Evolutionary conservation across 2,329 filamentous ascomycete genomes (phyloP), one percentile per base, ranked within the genome.

Genomic region (Colletotrichum sp.): DNA sequence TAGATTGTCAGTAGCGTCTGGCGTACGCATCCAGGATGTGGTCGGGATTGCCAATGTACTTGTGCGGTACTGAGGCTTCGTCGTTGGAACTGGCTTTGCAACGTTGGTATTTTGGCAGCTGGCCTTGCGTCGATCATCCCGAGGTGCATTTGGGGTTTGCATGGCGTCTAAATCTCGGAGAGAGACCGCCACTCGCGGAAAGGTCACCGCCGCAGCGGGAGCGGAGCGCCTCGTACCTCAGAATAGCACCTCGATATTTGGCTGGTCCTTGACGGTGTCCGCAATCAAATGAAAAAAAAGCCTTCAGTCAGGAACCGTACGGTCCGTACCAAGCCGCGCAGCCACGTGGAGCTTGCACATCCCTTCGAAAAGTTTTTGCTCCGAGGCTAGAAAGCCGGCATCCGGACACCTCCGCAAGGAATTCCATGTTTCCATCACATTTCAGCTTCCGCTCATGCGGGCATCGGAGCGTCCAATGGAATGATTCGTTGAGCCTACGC

Each of bases 51-150:
- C 26, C 6, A 63, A 26, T 52, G n/a, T 21, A 21, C 44, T 52
- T 21, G n/a, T 52, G 44, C n/a, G 44, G 44, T 12, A 30, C 32
- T 52, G 36, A 30, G 24, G 13, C 26, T 62, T 18, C 34, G 68
- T 71, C 32, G 49, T 71, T 32, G 28, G 72, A 59, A 36, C 26
- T 66, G 60, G 24, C 72, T 75, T 75, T 49, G 39, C 71, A 39
- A 36, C n/a, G 24, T 70, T 66, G 24, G 28, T 39, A 16, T 36
- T 36, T 55, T 26, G 62, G 16, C 49, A 52, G 34, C 49, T n/a
- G 67, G 72, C 30, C 34, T 66, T 71, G 72, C 18, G 52, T 62
- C 62, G 72, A 75, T 72, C 52, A 55, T 75, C 36, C 39, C 63
- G 32, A 75, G 55, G 24, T 68, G 73, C 63, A 62, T 63, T 55